Evolutionary conservation across 2,329 filamentous ascomycete species (phyloP), one percentile per base, ranked within the genome.

Genomic region (Fusarium abutilonis): DNA sequence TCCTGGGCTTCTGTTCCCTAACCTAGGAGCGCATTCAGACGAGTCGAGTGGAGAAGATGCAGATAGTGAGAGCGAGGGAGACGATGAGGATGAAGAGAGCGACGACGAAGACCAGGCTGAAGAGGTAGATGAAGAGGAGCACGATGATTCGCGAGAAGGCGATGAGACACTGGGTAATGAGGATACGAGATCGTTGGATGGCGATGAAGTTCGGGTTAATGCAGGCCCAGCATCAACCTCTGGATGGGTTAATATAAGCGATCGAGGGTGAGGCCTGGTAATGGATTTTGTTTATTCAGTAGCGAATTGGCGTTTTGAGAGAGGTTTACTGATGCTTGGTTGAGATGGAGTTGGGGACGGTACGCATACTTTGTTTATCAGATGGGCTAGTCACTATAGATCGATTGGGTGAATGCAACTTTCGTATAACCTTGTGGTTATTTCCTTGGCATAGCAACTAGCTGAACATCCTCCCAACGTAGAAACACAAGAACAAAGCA

Each of bases 1-100:
- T 2, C 77, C 80, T 2, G 79, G 79, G 11, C 68, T 86, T 26
- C 74, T 86, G 74, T 85, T 86, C 49, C 82, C 83, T 0, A 82
- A 82, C 54, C 67, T 85, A 38, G 68, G 63, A 46, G 72, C 43
- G 29, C 72, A 47, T 52, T 72, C 47, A 15, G 73, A 60, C 3
- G 75, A 75, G 60, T 68, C 52, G 4, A 75, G 74, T 31, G 74
- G 74, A 17, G 75, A 75, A 43, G 75, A 77, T 2, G 73, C 72
- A 1, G 75, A 76, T 19, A 73, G 70, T 39, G 75, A 76, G 46
- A 73, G 70, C 39, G 75, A 74, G 29, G 76, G 72, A 1, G 74
- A 75, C 9, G 73, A 74, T 1, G 52, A 56, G 40, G 59, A 46
- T 9, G 59, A 67, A n/a, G 53, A 66, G 35, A 68, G 64, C 1